These are phyloP conservation scores for Xylaria grammica DNA, from an alignment of 495 filamentous ascomycete species.

Conservation along the genomic window DNA sequence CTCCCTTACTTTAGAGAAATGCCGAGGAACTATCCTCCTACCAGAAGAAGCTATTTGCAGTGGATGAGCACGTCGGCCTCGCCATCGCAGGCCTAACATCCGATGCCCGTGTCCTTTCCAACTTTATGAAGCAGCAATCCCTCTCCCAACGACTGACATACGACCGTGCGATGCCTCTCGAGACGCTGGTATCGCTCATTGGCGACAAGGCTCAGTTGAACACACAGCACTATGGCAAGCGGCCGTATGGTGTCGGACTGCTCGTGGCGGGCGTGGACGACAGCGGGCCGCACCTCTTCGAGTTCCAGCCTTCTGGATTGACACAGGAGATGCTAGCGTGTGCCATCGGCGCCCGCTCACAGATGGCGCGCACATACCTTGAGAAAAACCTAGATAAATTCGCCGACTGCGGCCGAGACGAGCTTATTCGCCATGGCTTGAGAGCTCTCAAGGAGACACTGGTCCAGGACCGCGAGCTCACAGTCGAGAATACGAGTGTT, in stretches of 20 bases:
- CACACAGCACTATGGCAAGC: constrained; percentile 96
- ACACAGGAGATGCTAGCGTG: constrained; percentile 96
- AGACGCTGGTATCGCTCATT: constrained; percentile 86
- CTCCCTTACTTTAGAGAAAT: constrained; percentile 69
- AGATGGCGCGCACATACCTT: constrained; percentile 96
- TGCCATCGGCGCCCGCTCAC: constrained; percentile 91
- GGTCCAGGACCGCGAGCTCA: constrained; percentile 96
- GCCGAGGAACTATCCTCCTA: constrained; percentile 99
- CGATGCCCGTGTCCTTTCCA: constrained; percentile 97
- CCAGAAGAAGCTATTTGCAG: constrained; percentile 97
- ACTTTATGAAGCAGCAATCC: constrained; percentile 99
- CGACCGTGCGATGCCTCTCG: constrained; percentile 87
- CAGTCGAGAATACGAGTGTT: constrained; percentile 92
- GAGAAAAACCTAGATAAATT: constrained; percentile 90
- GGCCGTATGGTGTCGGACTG: constrained; percentile 94
- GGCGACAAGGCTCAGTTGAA: constrained; percentile 96
- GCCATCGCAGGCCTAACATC: constrained; percentile 97
- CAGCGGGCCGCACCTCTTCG: constrained; percentile 91
- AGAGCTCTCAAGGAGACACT: constrained; percentile 92
- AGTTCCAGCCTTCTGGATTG: constrained; percentile 96
- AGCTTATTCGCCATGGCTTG: constrained; percentile 88
- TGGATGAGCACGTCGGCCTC: constrained; percentile 94
- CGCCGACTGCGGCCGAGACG: constrained; percentile 70
- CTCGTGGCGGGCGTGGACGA: constrained; percentile 94
- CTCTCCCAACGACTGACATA: constrained; percentile 94